These are phyloP conservation scores for Tricholoma sp. DNA, from an alignment of 768 basidiomycete species.

Conservation along the genomic window DNA sequence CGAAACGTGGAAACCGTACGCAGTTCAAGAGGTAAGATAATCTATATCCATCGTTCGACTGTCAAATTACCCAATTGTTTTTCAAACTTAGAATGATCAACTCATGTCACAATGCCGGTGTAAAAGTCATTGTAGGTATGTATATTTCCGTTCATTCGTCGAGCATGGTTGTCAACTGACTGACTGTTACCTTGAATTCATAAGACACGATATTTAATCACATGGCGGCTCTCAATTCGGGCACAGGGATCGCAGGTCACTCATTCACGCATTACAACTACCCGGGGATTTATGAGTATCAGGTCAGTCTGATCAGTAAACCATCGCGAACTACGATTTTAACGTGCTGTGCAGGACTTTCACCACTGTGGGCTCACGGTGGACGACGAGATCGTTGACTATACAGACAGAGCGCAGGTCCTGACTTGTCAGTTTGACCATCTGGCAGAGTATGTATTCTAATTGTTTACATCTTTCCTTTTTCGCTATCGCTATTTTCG, in stretches of 20 bases:
- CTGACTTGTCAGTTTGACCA: conserved; percentile 50
- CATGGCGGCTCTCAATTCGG: conserved; percentile 49
- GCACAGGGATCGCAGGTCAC: conserved; percentile 45
- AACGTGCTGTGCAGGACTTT: conserved; percentile 35
- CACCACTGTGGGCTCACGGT: conserved; percentile 59
- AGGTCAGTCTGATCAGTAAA: conserved; percentile 31
- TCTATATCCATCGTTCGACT: too few relatives aligned
- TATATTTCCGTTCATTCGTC: too few relatives aligned
- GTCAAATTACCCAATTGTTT: neutral
- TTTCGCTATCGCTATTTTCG: neutral
- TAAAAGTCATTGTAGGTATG: conserved; percentile 48
- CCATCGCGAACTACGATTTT: neutral
- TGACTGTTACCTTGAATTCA: too few relatives aligned
- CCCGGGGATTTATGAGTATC: conserved; percentile 41
- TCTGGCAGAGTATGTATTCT: conserved; percentile 44
- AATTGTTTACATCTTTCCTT: neutral
- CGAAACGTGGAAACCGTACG: conserved; percentile 56
- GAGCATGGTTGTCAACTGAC: too few relatives aligned
- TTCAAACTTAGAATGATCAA: conserved; percentile 34
- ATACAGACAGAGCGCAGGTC: conserved; percentile 46
- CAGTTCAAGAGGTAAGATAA: conserved; percentile 38
- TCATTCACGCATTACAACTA: conserved; percentile 51
- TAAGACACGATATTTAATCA: conserved; percentile 61
- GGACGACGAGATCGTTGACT: conserved; percentile 51
- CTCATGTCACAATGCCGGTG: conserved; percentile 54